Evolutionary conservation across 1,139 yeast species (phyloP), one percentile per base, ranked within the genome.

Genomic region (Geotrichum bryndzae): DNA sequence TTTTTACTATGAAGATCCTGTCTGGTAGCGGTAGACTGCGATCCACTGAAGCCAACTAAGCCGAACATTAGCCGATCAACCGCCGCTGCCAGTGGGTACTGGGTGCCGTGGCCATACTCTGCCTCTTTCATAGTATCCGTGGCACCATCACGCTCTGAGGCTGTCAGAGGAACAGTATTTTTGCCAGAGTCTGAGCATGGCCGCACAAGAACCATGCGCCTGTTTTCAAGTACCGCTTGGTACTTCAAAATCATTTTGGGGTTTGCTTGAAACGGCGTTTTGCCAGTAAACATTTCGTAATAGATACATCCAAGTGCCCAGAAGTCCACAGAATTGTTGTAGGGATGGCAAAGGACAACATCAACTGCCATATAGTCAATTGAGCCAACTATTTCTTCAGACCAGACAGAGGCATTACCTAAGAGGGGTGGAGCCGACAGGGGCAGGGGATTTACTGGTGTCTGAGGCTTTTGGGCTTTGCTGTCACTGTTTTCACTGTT

Each of bases 301-400:
- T 55, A 41, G 22, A 63, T 38, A 35, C 65, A 63, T 25, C 65
- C 65, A 10, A 63, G 54, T 2, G 65, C 58, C 65, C 65, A 63
- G 41, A 63, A 63, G 33, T 63, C 65, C 4, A 58, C 65, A 1
- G 61, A 52, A n/a, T 56, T 50, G 35, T 55, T 57, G 50, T 63
- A 63, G 3, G 59, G 59, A n/a, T 54, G 52, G 25, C 55, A 51
- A 41, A 54, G 55, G 31, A 63, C 41, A 2, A 63, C 63, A 45
- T 63, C 65, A 4, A 60, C 58, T 1, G 65, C 65, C 65, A 63
- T 63, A 53, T 63, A 63, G 11, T 63, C 65, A 18, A 59, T 53
- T 1, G 65, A 63, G 13, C 65, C 65, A 2, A 63, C 65, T 4
- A 60, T 56, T 27, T 63, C 65, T 52, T 58, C 59, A 22, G 63